These are phyloP conservation scores for Termitomyces sp. DNA, from an alignment of 768 basidiomycete genomes.

Conservation along the genomic window DNA sequence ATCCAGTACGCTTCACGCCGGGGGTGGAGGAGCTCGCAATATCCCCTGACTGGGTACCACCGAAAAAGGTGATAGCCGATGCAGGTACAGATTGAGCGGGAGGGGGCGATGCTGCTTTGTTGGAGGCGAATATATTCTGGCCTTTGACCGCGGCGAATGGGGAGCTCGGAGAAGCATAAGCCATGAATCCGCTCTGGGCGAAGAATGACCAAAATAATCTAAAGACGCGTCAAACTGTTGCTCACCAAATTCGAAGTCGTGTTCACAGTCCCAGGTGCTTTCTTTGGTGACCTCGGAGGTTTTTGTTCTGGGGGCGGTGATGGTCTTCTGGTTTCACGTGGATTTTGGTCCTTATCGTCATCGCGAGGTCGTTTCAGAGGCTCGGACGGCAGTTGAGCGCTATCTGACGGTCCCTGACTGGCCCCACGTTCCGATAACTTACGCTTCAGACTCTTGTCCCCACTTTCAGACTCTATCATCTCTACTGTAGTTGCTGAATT, in stretches of 20 bases:
- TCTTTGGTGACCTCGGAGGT: conserved; percentile 18
- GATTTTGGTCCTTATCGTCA: conserved; percentile 57
- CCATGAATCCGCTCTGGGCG: conserved; percentile 66
- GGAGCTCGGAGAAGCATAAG: conserved; percentile 69
- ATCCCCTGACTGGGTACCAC: conserved; percentile 11
- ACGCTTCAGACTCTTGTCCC: conserved; percentile 64
- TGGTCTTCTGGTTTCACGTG: conserved; percentile 51
- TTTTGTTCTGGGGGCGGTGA: conserved; percentile 64
- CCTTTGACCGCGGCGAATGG: conserved; percentile 75
- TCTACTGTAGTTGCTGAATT: background rate
- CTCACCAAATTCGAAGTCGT: conserved; percentile 41
- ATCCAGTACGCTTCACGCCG: conserved; percentile 28
- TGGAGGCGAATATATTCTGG: conserved; percentile 45
- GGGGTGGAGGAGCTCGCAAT: conserved; percentile 17
- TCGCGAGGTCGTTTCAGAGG: conserved; percentile 57
- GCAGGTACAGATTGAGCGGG: conserved; percentile 12
- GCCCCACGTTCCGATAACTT: conserved; percentile 65
- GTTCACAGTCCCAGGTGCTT: conserved; percentile 12
- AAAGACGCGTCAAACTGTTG: conserved; percentile 4
- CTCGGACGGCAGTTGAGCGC: conserved; percentile 25
- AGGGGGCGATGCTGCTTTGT: conserved; percentile 29
- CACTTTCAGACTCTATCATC: conserved; percentile 38
- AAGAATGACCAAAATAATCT: conserved; percentile 7
- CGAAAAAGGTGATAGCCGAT: conserved; percentile 5
- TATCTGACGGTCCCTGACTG: conserved; percentile 49